These are phyloP conservation scores for Cyanophora paradoxa DNA, from an alignment of 78 protist species.

Conservation along the genomic window DNA sequence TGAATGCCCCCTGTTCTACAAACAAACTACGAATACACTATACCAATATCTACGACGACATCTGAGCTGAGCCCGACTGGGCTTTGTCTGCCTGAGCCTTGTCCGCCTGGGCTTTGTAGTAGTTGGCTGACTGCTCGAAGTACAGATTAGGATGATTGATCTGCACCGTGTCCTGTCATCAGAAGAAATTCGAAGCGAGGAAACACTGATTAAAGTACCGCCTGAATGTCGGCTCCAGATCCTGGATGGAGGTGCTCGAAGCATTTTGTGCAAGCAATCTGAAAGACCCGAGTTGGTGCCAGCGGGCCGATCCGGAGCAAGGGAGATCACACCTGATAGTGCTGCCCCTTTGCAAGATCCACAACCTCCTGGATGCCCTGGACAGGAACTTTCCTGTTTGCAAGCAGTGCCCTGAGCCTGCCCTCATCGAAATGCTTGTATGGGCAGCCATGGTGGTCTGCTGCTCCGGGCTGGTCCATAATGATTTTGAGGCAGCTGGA, in stretches of 20 bases:
- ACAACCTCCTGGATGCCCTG: too few relatives aligned
- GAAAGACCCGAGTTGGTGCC: neutral
- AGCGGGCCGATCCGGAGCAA: neutral
- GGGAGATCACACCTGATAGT: neutral
- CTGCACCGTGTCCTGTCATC: too few relatives aligned
- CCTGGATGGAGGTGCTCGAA: neutral
- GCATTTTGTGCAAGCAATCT: neutral
- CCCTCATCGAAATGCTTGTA: constrained; percentile 37
- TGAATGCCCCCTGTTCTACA: too few relatives aligned
- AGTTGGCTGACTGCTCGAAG: neutral
- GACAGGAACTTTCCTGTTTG: too few relatives aligned
- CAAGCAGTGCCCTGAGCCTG: constrained; percentile 1
- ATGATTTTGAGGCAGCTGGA: constrained; percentile 47
- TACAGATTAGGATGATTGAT: constrained; percentile 11
- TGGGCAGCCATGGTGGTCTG: constrained; percentile 65
- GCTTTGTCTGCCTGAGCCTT: too few relatives aligned
- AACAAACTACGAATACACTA: too few relatives aligned
- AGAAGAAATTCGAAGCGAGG: neutral
- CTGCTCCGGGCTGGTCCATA: constrained; percentile 10
- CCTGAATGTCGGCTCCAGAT: neutral
- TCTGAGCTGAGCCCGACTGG: too few relatives aligned
- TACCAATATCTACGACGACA: too few relatives aligned
- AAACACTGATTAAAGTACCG: neutral
- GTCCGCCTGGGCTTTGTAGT: neutral
- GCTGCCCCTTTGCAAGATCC: too few relatives aligned